Evolutionary conservation across 1,139 yeast species (phyloP).

Genomic region (Barnettozyma hawaiiensis): DNA sequence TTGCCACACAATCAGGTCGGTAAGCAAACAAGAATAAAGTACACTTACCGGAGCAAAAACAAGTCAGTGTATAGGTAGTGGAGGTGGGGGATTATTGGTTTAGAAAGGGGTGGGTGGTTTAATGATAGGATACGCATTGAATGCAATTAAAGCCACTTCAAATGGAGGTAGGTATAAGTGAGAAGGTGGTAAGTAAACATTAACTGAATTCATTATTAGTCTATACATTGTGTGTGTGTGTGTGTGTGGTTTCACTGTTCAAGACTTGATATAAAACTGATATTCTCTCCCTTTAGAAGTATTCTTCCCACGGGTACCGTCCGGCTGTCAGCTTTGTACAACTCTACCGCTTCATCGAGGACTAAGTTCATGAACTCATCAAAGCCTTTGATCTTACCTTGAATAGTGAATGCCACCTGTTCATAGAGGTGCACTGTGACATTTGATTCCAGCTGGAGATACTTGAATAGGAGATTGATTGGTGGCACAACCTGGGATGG

Average conservation of each 20-base stretch:
- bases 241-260: slow-evolving; percentile 6
- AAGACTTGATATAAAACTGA: slow-evolving; percentile 61
- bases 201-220: not conserved
- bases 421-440: slow-evolving; percentile 89
- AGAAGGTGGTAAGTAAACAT: not conserved
- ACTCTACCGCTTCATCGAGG: slow-evolving; percentile 81
- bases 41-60: too few species aligned
- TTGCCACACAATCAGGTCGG: too few species aligned
- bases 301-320: slow-evolving; percentile 49
- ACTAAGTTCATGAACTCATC: slow-evolving; percentile 98
- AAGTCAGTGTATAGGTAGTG: too few species aligned
- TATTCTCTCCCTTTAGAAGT: slow-evolving; percentile 88
- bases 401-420: slow-evolving; percentile 70
- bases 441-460: slow-evolving; percentile 70
- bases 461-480: slow-evolving; percentile 82
- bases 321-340: slow-evolving; percentile 40
- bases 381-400: slow-evolving; percentile 83
- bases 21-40: too few species aligned
- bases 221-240: not conserved
- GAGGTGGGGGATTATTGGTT: too few species aligned
- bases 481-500: slow-evolving; percentile 68
- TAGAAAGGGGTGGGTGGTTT: too few species aligned
- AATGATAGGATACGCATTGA: too few species aligned
- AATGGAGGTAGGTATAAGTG: too few species aligned
- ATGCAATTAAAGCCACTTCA: too few species aligned